Percentiles rank a stretch among this genome's conserved stretches.
Evolutionary conservation across 805 yeast genomes (phyloP).

Genomic region (Wickerhamiella alocasiicola): DNA sequence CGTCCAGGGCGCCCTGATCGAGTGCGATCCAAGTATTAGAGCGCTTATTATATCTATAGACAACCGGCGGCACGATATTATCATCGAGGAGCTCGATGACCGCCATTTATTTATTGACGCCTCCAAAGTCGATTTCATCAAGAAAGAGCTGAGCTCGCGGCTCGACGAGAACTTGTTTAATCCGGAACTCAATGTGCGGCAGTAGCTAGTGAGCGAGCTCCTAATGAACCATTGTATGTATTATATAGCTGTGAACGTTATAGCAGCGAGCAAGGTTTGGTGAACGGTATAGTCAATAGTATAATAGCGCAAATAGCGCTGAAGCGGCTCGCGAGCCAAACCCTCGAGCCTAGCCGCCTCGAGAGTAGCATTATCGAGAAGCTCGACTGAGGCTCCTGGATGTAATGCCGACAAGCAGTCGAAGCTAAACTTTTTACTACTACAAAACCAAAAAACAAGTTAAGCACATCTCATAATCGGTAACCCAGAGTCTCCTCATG

Average conservation of each 20-base stretch:
- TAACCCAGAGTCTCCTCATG: no score
- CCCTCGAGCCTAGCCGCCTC: no score
- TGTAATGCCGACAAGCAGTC: no score
- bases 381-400: no score
- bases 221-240: background rate
- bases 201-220: background rate
- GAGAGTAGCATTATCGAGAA: no score
- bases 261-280: no score
- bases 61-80: slow-evolving; percentile 58
- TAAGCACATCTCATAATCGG: no score
- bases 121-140: slow-evolving; percentile 61
- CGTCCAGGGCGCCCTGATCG: slow-evolving; percentile 27
- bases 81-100: slow-evolving; percentile 73
- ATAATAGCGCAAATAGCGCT: no score
- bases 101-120: slow-evolving; percentile 77
- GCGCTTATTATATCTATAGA: slow-evolving; percentile 81
- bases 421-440: no score
- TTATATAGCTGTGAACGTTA: background rate
- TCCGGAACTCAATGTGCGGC: slow-evolving; percentile 44
- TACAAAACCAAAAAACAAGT: no score
- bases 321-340: no score
- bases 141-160: slow-evolving; percentile 60
- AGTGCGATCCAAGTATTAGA: slow-evolving; percentile 81
- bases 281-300: no score
- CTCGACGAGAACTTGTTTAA: slow-evolving; percentile 76